These are phyloP conservation scores for Typha latifolia DNA, from an alignment of 176 grass and related monocot species.

Conservation along the genomic window DNA sequence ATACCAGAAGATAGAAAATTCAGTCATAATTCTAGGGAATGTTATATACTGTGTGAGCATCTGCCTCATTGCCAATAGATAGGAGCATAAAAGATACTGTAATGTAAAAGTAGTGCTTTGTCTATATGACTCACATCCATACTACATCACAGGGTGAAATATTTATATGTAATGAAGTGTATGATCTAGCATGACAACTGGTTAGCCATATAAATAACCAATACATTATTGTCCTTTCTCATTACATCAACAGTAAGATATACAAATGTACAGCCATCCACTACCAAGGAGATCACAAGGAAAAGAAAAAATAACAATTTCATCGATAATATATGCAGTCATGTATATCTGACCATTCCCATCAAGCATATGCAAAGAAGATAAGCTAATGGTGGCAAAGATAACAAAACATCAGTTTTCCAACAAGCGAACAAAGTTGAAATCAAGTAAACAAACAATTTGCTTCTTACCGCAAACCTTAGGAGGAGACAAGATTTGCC, in stretches of 20 bases:
- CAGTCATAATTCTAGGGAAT: background rate
- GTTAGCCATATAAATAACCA: too few species aligned
- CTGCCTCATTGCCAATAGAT: background rate
- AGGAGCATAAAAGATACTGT: background rate
- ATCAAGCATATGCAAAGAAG: background rate
- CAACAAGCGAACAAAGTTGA: background rate
- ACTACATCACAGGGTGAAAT: background rate
- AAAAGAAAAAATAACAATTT: too few species aligned
- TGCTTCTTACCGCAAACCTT: slow-evolving; percentile 14
- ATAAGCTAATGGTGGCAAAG: background rate
- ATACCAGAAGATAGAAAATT: background rate
- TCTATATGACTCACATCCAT: background rate
- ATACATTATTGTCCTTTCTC: too few species aligned
- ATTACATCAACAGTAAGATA: too few species aligned
- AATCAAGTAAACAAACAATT: background rate
- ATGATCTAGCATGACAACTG: too few species aligned
- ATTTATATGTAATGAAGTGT: background rate
- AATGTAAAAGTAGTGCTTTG: background rate
- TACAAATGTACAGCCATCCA: too few species aligned
- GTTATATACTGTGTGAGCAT: background rate
- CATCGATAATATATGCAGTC: background rate
- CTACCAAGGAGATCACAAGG: too few species aligned
- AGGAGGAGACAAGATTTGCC: slow-evolving; percentile 13
- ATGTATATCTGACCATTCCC: background rate
- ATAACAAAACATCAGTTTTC: background rate